phyloP scores from a whole-genome alignment of 257 asterid genomes.

The Plectranthus barbatus region DNA sequence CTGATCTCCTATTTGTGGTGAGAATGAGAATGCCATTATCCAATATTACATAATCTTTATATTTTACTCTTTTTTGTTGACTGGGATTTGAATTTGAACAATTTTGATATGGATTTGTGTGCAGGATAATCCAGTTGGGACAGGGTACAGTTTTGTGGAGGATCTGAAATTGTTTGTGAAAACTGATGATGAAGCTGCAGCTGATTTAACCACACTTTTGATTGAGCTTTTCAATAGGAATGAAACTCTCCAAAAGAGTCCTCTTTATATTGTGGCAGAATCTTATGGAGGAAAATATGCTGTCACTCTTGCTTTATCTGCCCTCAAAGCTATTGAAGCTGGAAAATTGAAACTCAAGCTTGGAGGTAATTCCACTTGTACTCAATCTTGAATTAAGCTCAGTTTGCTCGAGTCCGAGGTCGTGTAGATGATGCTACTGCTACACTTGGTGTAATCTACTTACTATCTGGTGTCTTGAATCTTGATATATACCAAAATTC shows the following conservation, averaged over 20 bases:
- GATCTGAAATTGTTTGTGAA: conserved; percentile 52
- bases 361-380: conserved; percentile 38
- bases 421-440: too few species aligned
- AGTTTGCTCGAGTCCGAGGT: background rate
- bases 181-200: conserved; percentile 78
- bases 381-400: conserved; percentile 5
- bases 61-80: background rate
- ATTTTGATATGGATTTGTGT: background rate
- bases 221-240: conserved; percentile 56
- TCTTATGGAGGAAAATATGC: conserved; percentile 95
- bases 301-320: conserved; percentile 81
- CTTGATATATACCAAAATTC: too few species aligned
- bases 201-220: conserved; percentile 68
- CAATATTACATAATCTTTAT: background rate
- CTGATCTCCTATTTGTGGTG: conserved; percentile 95
- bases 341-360: conserved; percentile 68
- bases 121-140: conserved; percentile 96
- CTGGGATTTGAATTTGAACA: background rate
- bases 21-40: conserved; percentile 28
- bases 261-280: conserved; percentile 80
- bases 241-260: conserved; percentile 54
- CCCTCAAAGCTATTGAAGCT: conserved; percentile 53
- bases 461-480: background rate
- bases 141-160: conserved; percentile 94
- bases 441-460: too few species aligned